These are phyloP conservation scores for Schwanniomyces yamadae DNA, from an alignment of 805 yeast species.

Conservation along the genomic window DNA sequence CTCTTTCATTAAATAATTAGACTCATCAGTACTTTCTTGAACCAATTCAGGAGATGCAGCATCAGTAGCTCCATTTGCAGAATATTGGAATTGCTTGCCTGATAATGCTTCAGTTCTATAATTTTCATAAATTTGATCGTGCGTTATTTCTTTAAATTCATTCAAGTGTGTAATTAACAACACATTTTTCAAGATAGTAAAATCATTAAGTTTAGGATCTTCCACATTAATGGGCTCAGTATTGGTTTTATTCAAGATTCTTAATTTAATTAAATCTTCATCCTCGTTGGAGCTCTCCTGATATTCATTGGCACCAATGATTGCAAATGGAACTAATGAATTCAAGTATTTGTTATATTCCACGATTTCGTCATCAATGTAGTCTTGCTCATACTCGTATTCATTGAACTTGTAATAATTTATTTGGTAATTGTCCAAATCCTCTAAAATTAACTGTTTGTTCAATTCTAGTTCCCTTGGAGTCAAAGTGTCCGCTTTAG, in stretches of 20 bases:
- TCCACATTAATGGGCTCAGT: constrained; percentile 60
- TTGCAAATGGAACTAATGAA: constrained; percentile 63
- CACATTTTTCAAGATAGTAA: constrained; percentile 74
- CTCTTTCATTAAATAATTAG: constrained; percentile 60
- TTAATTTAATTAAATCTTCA: constrained; percentile 49
- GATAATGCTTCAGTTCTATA: constrained; percentile 86
- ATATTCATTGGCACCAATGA: constrained; percentile 67
- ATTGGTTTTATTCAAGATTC: constrained; percentile 47
- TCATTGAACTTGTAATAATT: constrained; percentile 74
- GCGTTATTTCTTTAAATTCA: constrained; percentile 86
- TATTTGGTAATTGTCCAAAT: constrained; percentile 65
- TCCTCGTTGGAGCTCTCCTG: constrained; percentile 40
- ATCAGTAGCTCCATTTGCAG: constrained; percentile 9
- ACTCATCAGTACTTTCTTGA: constrained; percentile 17
- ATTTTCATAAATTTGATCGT: constrained; percentile 81
- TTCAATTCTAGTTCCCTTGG: constrained; percentile 54
- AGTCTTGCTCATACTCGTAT: constrained; percentile 51
- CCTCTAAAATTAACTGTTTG: constrained; percentile 73
- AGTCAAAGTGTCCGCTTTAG: constrained; percentile 45
- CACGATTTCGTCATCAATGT: constrained; percentile 59
- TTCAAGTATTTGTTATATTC: constrained; percentile 66
- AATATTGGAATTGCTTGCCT: constrained; percentile 52
- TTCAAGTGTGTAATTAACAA: constrained; percentile 79
- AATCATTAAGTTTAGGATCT: constrained; percentile 75
- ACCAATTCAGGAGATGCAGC: constrained; percentile 5